These are phyloP conservation scores for Puccinia hordei DNA, from an alignment of 1,284 basidiomycete genomes.

Conservation along the genomic window DNA sequence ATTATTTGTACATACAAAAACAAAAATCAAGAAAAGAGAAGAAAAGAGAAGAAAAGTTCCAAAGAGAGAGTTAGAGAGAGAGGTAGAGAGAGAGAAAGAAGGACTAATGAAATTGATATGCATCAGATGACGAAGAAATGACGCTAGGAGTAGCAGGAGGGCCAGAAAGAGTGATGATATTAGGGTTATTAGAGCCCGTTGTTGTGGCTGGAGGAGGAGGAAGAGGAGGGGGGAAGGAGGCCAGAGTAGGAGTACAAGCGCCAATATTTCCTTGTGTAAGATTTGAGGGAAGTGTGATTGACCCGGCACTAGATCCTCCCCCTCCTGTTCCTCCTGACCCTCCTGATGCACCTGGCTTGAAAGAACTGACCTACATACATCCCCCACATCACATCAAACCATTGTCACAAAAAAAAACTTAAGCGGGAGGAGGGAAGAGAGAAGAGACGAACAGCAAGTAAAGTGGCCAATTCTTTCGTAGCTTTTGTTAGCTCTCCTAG, in stretches of 20 bases:
- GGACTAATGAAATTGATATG: neutral
- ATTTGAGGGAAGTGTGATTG: too few relatives aligned
- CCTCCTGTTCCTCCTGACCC: too few relatives aligned
- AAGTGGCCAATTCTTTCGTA: constrained; percentile 62
- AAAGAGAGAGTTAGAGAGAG: neutral
- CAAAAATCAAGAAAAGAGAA: constrained; percentile 16
- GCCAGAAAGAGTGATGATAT: neutral
- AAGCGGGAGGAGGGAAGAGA: neutral
- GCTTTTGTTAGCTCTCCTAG: constrained; percentile 61
- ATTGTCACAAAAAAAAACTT: neutral
- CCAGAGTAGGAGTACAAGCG: neutral
- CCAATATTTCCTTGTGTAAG: too few relatives aligned
- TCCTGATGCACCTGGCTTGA: constrained; percentile 21
- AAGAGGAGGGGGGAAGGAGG: neutral
- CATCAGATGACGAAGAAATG: neutral
- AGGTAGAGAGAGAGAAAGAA: neutral
- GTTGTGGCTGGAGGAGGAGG: too few relatives aligned
- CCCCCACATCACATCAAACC: neutral
- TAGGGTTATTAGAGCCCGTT: too few relatives aligned
- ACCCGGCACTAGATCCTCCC: too few relatives aligned
- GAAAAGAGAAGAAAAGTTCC: neutral
- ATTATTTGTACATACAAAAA: constrained; percentile 2
- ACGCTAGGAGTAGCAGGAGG: neutral
- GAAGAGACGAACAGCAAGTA: constrained; percentile 58
- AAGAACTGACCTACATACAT: constrained; percentile 36